Percentiles rank a stretch among this genome's conserved stretches.
These are phyloP conservation scores for Raphanus sativus DNA, from an alignment of 345 rosid genomes.

Conservation along the genomic window DNA sequence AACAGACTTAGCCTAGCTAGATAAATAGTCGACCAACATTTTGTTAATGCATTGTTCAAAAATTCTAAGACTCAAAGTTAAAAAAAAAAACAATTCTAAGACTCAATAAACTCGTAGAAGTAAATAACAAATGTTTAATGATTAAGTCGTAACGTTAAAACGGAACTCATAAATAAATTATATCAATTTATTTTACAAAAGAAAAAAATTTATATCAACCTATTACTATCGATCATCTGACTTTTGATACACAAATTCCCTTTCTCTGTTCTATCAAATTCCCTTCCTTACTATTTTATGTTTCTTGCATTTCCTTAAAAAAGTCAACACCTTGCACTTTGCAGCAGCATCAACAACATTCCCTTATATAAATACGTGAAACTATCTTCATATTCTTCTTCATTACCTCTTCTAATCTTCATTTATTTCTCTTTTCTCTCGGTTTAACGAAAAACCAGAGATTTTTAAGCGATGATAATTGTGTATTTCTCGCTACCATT, in stretches of 20 bases:
- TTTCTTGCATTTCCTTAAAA: neutral
- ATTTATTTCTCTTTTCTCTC: neutral
- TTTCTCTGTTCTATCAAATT: neutral
- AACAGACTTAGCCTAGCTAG: neutral
- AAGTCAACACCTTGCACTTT: neutral
- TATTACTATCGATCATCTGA: slow-evolving; percentile 1
- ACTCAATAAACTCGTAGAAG: too few relatives aligned
- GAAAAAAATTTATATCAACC: neutral
- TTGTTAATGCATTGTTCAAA: neutral
- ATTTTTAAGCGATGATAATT: neutral
- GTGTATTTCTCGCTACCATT: slow-evolving; percentile 31
- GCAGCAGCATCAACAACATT: neutral
- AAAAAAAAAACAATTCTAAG: too few relatives aligned
- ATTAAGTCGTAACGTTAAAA: too few relatives aligned
- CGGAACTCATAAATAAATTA: too few relatives aligned
- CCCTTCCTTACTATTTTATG: neutral
- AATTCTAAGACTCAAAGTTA: too few relatives aligned
- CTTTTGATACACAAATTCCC: slow-evolving; percentile 10
- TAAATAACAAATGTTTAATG: too few relatives aligned
- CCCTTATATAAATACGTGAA: neutral
- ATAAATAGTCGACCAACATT: neutral
- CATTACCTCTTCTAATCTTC: neutral
- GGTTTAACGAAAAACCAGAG: too few relatives aligned
- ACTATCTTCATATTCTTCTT: slow-evolving; percentile 3
- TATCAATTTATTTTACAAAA: too few relatives aligned